A percentile compares a stretch with the other conserved stretches of the same genome.
phyloP scores from a whole-genome alignment of 2,329 filamentous ascomycete species.

The Dothideomycetidae sp. region DNA sequence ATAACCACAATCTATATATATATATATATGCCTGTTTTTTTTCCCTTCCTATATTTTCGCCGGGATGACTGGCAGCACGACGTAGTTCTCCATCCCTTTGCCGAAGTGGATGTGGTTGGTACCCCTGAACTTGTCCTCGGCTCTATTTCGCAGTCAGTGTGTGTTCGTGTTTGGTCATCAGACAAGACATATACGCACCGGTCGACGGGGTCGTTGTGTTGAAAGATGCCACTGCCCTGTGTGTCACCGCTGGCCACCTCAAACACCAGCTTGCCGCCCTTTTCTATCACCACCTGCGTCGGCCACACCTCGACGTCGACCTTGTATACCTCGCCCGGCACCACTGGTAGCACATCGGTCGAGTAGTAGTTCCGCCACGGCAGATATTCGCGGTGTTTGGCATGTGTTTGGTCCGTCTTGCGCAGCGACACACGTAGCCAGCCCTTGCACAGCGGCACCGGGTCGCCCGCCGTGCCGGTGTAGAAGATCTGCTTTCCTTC shows the following conservation, averaged over 20 bases:
- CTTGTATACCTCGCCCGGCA: constrained; percentile 40
- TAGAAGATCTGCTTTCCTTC: constrained; percentile 46
- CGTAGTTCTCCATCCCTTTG: constrained; percentile 34
- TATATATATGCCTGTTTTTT: too few relatives aligned
- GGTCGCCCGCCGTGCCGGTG: constrained; percentile 51
- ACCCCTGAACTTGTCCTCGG: constrained; percentile 31
- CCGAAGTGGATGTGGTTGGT: constrained; percentile 42
- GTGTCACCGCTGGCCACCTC: constrained; percentile 45
- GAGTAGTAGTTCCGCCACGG: constrained; percentile 46
- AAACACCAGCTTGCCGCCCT: constrained; percentile 40
- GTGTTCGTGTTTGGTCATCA: not conserved
- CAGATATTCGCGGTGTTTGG: constrained; percentile 39
- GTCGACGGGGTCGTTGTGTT: constrained; percentile 38
- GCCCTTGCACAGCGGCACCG: constrained; percentile 48
- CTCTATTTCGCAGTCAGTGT: constrained; percentile 20
- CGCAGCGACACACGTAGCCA: constrained; percentile 47
- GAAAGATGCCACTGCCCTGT: constrained; percentile 44
- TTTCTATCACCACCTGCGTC: constrained; percentile 43
- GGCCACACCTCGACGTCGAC: constrained; percentile 54
- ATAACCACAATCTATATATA: too few relatives aligned
- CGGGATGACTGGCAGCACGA: constrained; percentile 41
- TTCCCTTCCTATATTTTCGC: not conserved
- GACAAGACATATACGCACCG: too few relatives aligned
- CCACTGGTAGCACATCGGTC: constrained; percentile 41
- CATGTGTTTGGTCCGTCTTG: constrained; percentile 37